phyloP scores from a whole-genome alignment of 2,329 filamentous ascomycete genomes.

The Aspergillus fijiensis region DNA sequence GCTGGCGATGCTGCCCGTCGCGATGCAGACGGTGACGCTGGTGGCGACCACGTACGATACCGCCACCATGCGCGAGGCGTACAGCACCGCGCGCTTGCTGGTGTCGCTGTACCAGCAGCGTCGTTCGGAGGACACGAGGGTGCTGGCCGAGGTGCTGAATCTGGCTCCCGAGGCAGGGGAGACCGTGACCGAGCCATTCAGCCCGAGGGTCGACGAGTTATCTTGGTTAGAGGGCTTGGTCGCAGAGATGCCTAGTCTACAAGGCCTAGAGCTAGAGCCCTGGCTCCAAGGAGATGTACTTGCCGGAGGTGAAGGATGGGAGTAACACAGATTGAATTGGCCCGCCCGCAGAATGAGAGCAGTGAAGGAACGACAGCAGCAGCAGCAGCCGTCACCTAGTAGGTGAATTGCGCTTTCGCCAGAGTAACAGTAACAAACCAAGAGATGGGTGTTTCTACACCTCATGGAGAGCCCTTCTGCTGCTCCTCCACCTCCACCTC shows the following conservation, averaged over 20 bases:
- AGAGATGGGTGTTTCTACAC: no score
- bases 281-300: not conserved
- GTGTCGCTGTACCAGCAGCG: constrained; percentile 52
- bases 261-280: constrained; percentile 32
- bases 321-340: no score
- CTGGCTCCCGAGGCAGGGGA: not conserved
- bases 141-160: constrained; percentile 22
- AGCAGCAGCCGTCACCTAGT: no score
- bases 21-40: constrained; percentile 48
- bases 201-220: constrained; percentile 31
- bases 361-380: no score
- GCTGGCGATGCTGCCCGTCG: constrained; percentile 49
- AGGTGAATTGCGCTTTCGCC: no score
- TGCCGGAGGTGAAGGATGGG: not conserved
- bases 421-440: no score
- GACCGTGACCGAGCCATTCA: constrained; percentile 9
- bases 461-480: no score
- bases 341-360: no score
- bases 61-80: constrained; percentile 50
- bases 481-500: no score
- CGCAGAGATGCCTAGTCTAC: constrained; percentile 42
- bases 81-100: constrained; percentile 53
- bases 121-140: constrained; percentile 40
- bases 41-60: constrained; percentile 47
- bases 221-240: constrained; percentile 44